Conservation (phyloP, 2,329 filamentous ascomycete genomes). For the Elsinoe ampelina region DNA sequence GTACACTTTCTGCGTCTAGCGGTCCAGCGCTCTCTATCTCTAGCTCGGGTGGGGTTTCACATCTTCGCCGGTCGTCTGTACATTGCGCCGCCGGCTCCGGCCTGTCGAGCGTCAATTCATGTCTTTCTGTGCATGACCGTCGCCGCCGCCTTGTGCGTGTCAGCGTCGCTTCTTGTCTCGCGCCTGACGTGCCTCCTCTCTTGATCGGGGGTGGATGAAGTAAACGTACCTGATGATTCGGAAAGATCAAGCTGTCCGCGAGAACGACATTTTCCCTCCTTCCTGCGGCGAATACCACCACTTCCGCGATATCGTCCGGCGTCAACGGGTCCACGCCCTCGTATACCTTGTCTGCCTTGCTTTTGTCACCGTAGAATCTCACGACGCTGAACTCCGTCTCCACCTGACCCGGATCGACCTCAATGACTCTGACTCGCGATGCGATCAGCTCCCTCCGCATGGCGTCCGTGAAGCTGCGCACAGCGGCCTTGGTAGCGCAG, state of each 20-base stretch:
- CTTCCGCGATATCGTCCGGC: slow-evolving; percentile 82
- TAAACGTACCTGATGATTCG: slow-evolving; percentile 72
- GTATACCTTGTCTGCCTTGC: slow-evolving; percentile 84
- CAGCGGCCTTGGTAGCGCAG: slow-evolving; percentile 85
- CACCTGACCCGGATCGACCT: slow-evolving; percentile 84
- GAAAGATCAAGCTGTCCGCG: slow-evolving; percentile 78
- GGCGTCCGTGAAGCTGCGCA: slow-evolving; percentile 73
- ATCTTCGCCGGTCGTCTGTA: slow-evolving; percentile 6
- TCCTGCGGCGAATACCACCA: slow-evolving; percentile 76
- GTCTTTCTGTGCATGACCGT: slow-evolving; percentile 38
- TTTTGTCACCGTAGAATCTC: slow-evolving; percentile 78
- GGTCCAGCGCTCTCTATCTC: not conserved
- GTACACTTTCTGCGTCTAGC: not conserved
- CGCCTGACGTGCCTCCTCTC: slow-evolving; percentile 11
- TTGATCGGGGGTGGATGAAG: not conserved
- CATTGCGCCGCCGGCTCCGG: slow-evolving; percentile 22
- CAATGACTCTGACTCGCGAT: slow-evolving; percentile 72
- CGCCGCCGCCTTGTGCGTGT: slow-evolving; percentile 30
- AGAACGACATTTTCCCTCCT: slow-evolving; percentile 84
- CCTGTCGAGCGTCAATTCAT: slow-evolving; percentile 19
- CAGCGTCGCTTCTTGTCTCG: slow-evolving; percentile 12
- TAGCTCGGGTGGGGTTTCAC: not conserved
- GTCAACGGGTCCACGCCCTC: slow-evolving; percentile 76
- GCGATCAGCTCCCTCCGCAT: slow-evolving; percentile 75
- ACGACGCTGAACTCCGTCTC: slow-evolving; percentile 91